Evolutionary conservation across 2,329 filamentous ascomycete species (phyloP).

Genomic region (Hymenoscyphus scutula): DNA sequence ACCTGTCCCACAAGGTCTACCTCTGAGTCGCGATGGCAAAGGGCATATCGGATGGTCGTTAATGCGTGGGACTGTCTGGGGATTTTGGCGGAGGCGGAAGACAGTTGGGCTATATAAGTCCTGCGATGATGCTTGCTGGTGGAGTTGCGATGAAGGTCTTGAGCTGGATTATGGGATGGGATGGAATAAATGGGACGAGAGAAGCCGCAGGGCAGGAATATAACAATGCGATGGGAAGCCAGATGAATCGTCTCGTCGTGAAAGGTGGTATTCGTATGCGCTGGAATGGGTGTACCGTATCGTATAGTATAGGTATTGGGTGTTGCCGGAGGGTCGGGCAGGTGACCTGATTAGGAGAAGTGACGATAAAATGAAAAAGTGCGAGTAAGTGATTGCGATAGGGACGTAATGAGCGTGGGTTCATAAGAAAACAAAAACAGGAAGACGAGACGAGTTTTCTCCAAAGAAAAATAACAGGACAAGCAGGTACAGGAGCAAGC

Average conservation of each 20-base stretch:
- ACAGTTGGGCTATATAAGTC: conserved; percentile 11
- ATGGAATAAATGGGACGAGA: background rate
- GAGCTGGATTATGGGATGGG: conserved; percentile 1
- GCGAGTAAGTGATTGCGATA: background rate
- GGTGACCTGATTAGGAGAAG: background rate
- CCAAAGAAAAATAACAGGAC: conserved; percentile 6
- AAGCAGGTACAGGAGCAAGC: background rate
- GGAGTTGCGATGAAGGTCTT: background rate
- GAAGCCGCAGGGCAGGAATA: background rate
- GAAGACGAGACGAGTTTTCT: conserved; percentile 4
- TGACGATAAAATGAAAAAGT: background rate
- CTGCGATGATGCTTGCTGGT: conserved; percentile 12
- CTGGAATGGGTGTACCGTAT: too few relatives aligned
- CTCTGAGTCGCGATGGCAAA: conserved; percentile 5
- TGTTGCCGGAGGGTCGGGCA: background rate
- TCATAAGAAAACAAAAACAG: conserved; percentile 8
- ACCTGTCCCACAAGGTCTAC: conserved; percentile 12
- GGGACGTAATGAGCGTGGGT: background rate
- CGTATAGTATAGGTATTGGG: background rate
- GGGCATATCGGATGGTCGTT: conserved; percentile 7
- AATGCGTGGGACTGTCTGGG: conserved; percentile 5
- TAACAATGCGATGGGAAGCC: conserved; percentile 4
- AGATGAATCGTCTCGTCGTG: conserved; percentile 14
- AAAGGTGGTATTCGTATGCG: conserved; percentile 5
- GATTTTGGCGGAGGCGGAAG: background rate